Conservation (phyloP, 169 alveolate genomes). For the Cryptosporidium ryanae region DNA sequence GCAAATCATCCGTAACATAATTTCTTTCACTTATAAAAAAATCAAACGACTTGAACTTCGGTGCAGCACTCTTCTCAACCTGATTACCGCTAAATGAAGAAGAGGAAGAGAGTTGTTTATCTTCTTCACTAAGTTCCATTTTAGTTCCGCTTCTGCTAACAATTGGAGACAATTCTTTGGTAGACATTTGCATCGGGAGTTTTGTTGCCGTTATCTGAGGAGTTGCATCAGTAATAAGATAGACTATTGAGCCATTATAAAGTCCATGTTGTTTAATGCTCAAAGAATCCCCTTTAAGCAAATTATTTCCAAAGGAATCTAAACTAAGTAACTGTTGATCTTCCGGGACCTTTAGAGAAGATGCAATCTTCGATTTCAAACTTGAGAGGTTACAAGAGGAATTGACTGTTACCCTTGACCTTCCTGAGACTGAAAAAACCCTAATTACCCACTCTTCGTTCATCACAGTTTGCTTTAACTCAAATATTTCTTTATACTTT, state of each 20-base stretch:
- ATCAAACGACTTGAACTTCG: slow-evolving; percentile 86
- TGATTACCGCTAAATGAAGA: not conserved
- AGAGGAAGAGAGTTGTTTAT: not conserved
- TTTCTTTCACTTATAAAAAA: slow-evolving; percentile 83
- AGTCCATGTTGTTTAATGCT: slow-evolving; percentile 63
- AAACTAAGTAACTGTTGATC: slow-evolving; percentile 49
- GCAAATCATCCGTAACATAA: slow-evolving; percentile 83
- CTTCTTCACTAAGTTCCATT: not conserved
- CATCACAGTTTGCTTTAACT: not conserved
- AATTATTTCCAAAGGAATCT: slow-evolving; percentile 38
- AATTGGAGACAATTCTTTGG: slow-evolving; percentile 49
- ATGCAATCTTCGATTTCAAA: slow-evolving; percentile 56
- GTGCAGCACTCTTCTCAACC: slow-evolving; percentile 53
- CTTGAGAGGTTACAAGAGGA: slow-evolving; percentile 43
- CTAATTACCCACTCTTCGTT: slow-evolving; percentile 65
- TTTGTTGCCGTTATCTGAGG: slow-evolving; percentile 33
- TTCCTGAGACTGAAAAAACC: slow-evolving; percentile 62
- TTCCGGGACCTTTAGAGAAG: slow-evolving; percentile 57
- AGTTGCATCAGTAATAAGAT: slow-evolving; percentile 64
- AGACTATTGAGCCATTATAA: slow-evolving; percentile 50
- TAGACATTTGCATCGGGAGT: slow-evolving; percentile 51
- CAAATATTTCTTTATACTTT: too few relatives aligned
- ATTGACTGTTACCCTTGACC: slow-evolving; percentile 69
- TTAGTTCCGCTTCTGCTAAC: not conserved
- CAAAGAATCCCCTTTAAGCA: slow-evolving; percentile 62